A percentile compares a stretch with the other conserved stretches of the same genome.
phyloP scores from a whole-genome alignment of 2,329 filamentous ascomycete genomes.

The Trichoderma lentiforme region DNA sequence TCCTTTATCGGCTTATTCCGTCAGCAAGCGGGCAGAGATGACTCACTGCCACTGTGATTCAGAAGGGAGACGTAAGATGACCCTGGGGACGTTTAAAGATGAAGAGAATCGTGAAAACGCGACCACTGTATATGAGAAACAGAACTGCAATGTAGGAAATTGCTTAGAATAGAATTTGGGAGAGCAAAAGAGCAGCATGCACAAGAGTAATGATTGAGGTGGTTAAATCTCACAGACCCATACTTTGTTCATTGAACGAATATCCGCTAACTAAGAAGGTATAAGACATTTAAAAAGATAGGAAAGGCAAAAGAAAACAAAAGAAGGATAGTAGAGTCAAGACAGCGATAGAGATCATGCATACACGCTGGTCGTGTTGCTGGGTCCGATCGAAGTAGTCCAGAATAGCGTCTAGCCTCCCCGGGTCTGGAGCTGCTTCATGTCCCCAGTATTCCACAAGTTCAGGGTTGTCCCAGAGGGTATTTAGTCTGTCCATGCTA shows the following conservation, averaged over 20 bases:
- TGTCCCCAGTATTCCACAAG: neutral
- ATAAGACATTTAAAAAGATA: too few species aligned
- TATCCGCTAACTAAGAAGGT: too few species aligned
- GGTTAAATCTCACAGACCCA: too few species aligned
- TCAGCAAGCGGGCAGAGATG: neutral
- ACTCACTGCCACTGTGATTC: neutral
- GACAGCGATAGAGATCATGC: too few species aligned
- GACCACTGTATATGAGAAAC: neutral
- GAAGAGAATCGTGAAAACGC: neutral
- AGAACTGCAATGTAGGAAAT: neutral
- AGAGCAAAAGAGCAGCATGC: neutral
- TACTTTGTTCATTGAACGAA: too few species aligned
- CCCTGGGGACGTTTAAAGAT: neutral
- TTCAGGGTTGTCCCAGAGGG: neutral
- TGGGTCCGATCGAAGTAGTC: neutral
- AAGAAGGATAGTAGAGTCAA: too few species aligned
- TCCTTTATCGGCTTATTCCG: neutral
- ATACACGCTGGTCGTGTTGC: neutral
- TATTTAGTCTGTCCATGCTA: neutral
- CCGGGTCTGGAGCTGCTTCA: neutral
- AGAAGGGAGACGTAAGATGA: neutral
- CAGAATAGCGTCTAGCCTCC: neutral
- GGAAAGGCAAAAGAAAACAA: too few species aligned
- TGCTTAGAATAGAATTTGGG: neutral
- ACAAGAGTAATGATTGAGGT: neutral